Base-by-base conservation (phyloP, 306 rosid species). In the Cucurbita argyrosperma region DNA sequence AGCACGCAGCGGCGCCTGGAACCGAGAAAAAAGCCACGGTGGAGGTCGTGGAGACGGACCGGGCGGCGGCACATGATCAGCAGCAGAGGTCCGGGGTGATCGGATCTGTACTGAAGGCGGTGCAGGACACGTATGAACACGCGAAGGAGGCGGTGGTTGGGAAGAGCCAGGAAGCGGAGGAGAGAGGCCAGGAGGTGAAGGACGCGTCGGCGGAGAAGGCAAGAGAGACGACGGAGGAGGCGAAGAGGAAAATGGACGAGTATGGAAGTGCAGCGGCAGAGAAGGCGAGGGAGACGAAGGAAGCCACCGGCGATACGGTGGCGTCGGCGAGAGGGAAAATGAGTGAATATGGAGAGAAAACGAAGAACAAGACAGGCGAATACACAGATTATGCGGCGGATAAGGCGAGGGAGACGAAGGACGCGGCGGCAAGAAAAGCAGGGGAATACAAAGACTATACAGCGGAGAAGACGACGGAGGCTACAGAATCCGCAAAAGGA, bases 111-210 rank as follows among this genome's bases (percentile, higher is more conserved):
- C 30, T 94, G 54, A 79, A 61, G 60, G 87, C 84, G 0, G 96
- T 87, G 21, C 84, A 87, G 0, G 87, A 71, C 69, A 87, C 88
- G 0, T 78, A 70, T n/a, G 89, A 85, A 67, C 87, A 81, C 35
- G 96, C 93, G 0, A 90, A 87, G 74, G 97, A 82, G 45, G 88
- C 87, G 5, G 85, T 90, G 46, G 89, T 86, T 46, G 98, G 94
- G 0, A 89, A 87, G 63, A 71, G 79, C 76, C 74, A 78, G 0
- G 18, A 37, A 7, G 64, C 58, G 13, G 71, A 30, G 73, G 78
- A 72, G 66, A 78, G 43, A 64, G 39, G 62, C 0, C 7, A 15
- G 43, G 69, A 80, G 18, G 67, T 54, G 0, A 72, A 54, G 50
- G 76, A 56, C 2, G 11, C 39, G 4, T 37, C 76, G 4, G 45